A percentile compares a stretch with the other conserved stretches of the same genome.
These are phyloP conservation scores for Xylaria sp. DNA, from an alignment of 2,329 filamentous ascomycete species.

Conservation along the genomic window DNA sequence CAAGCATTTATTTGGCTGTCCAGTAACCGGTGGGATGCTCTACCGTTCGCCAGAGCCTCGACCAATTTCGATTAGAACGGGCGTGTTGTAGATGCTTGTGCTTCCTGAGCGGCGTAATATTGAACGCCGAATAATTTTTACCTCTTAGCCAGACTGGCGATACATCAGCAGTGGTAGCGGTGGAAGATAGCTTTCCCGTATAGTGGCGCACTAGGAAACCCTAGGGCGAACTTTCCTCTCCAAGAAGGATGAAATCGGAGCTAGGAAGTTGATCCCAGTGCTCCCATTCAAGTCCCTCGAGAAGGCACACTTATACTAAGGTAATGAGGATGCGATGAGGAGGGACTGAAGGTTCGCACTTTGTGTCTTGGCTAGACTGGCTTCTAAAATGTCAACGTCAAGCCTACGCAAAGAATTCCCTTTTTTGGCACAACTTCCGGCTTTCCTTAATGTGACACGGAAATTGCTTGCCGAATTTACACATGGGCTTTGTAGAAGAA, in stretches of 20 bases:
- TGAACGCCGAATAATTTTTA: neutral
- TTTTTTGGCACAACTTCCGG: slow-evolving; percentile 5
- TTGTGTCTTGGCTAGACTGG: slow-evolving; percentile 15
- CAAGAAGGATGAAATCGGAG: neutral
- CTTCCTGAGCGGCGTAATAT: neutral
- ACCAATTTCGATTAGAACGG: neutral
- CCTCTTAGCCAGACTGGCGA: neutral
- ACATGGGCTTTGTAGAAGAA: neutral
- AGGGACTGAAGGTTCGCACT: slow-evolving; percentile 1
- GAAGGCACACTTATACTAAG: neutral
- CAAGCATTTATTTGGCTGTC: neutral
- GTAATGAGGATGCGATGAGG: neutral
- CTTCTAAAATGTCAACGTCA: slow-evolving; percentile 17
- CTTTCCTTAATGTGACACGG: neutral
- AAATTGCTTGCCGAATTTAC: neutral
- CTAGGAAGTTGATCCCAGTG: neutral
- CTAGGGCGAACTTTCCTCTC: neutral
- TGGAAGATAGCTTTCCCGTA: neutral
- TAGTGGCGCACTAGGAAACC: neutral
- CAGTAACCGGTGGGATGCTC: neutral
- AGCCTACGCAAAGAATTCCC: slow-evolving; percentile 11
- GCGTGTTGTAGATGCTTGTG: neutral
- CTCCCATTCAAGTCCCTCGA: neutral
- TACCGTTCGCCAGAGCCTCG: neutral
- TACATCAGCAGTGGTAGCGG: neutral